Base-by-base conservation (phyloP, 225 moss, liverwort and hornwort species). In the Sphagnum contortum region DNA sequence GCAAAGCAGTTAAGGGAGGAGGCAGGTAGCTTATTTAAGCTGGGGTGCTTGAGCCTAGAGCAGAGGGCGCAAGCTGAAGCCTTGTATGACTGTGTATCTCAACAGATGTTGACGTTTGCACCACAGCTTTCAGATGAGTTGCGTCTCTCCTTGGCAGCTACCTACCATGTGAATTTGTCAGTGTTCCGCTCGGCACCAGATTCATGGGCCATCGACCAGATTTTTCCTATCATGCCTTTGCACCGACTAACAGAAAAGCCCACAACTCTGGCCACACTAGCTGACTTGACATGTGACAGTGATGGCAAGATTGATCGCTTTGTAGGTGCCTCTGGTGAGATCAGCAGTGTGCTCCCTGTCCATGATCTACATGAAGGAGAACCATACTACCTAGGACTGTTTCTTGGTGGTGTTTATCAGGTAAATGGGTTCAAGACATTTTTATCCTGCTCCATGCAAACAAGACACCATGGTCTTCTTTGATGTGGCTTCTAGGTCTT, bases 261-360 rank as follows among this genome's bases (percentile, higher is more conserved):
- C 3, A 81, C 75, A 3, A 75, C 82, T 3, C 75, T 75, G 67
- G 86, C 90, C 51, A 73, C 83, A 12, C 88, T 93, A 6, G 88
- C 77, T 64, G 92, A 93, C 70, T 77, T 93, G 83, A 93, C 92
- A 51, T 93, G 92, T 72, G 92, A 93, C 75, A 88, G 92, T 54
- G 92, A 93, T 65, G 92, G 92, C 29, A 93, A 82, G 72, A 80
- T 93, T 48, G 85, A 90, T 48, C 77, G 62, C 29, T 93, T 93
- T 71, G 75, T 90, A 44, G 80, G 78, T 62, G 67, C 83, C 62
- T 80, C 77, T 2, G 90, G 90, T 71, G 92, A 82, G 49, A 76
- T 72, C 61, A 79, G 57, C 68, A 67, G 61, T 60, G 73, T 67
- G 48, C 82, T 93, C 62, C 70, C 80, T 4, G 71, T 93, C 62